Base-by-base conservation (phyloP, 495 filamentous ascomycete genomes). In the Penicillium diatomitis region DNA sequence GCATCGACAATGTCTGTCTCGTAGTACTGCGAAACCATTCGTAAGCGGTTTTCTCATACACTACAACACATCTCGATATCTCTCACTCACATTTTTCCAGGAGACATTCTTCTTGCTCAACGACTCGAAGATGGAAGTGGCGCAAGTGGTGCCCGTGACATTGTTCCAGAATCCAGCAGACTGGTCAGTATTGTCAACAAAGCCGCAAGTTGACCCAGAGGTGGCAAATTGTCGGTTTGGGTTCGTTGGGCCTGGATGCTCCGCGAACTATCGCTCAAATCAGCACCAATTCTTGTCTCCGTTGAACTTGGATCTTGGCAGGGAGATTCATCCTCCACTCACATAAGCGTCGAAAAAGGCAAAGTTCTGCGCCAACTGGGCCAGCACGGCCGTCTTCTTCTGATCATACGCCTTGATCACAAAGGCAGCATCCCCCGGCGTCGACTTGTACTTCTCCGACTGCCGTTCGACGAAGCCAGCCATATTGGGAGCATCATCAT, bases 391-490 rank as follows among this genome's bases (percentile, higher is more conserved):
- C 12, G 69, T 56, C 55, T 69, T 66, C 57, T 69, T 65, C 53
- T 66, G 40, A 35, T 58, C 48, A 33, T 69, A 71, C 4, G 65
- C 67, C 51, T 69, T 66, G 58, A 72, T 72, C 36, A 69, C 67
- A 42, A 68, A 70, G 2, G 62, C 47, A 1, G 66, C 49, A 38
- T 70, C 66, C 6, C 66, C 66, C 2, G 69, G 69, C 34, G 67
- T 69, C 12, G 62, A 56, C 12, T 48, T 43, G 46, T 70, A 73
- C 50, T 64, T 66, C 31, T 71, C 69, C n/a, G 64, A 68, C 45
- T 71, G 67, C 6, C 69, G 64, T 53, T 70, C 66, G 41, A 73
- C 60, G 46, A 70, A 73, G 44, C 69, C 69, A 10, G 51, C 61
- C 69, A 73, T 71, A 41, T 61, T 69, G 43, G 69, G 67, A 3